These are phyloP conservation scores for Tephrocybe sp. DNA, from an alignment of 768 basidiomycete genomes.

Conservation along the genomic window DNA sequence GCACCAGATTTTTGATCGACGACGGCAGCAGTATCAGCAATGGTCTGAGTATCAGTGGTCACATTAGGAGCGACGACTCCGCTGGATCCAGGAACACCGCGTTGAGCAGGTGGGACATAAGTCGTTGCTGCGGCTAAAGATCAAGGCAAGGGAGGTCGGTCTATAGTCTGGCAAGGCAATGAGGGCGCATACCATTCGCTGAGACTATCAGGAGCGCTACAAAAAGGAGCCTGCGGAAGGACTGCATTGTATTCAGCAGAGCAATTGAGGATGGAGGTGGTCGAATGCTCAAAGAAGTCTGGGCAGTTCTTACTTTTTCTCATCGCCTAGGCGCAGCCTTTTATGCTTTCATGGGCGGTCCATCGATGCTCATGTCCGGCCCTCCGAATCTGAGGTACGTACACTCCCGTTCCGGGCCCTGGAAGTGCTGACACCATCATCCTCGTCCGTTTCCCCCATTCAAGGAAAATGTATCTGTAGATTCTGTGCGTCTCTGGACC, in stretches of 20 bases:
- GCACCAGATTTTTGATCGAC: conserved; percentile 43
- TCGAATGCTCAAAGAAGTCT: neutral
- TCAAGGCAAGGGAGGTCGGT: neutral
- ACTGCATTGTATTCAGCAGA: conserved; percentile 2
- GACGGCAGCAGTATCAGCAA: conserved; percentile 30
- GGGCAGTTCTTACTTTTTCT: neutral
- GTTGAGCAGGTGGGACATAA: conserved; percentile 4
- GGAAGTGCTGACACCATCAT: conserved; percentile 9
- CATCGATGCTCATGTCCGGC: neutral
- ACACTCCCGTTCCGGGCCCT: conserved; percentile 5
- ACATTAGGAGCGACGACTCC: neutral
- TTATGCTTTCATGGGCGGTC: conserved; percentile 1
- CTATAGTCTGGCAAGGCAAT: too few species aligned
- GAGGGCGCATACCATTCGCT: neutral
- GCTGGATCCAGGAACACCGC: conserved; percentile 5
- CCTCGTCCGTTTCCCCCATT: neutral
- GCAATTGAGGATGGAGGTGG: neutral
- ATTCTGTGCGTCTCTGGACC: neutral
- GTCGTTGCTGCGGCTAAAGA: neutral
- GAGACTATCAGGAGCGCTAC: conserved; percentile 9
- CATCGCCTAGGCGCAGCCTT: neutral
- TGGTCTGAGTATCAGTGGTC: conserved; percentile 18
- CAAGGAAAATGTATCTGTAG: neutral
- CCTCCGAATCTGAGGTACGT: neutral
- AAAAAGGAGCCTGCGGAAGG: conserved; percentile 7